Evolutionary conservation across 2,329 filamentous ascomycete genomes (phyloP), one percentile per base, ranked within the genome.

Genomic region (Cercospora beticola): DNA sequence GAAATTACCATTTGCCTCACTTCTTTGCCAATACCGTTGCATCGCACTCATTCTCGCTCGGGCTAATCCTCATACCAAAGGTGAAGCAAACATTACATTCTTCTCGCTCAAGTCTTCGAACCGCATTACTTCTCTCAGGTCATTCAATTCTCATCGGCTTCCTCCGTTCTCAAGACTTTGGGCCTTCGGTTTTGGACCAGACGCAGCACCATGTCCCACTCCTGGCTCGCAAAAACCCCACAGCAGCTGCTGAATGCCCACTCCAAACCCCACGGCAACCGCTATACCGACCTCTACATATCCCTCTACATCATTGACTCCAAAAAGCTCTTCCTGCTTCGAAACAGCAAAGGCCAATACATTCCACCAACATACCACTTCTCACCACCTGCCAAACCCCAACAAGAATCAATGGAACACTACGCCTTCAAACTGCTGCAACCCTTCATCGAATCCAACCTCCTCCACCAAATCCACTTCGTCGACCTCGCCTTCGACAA

Each of bases 401-500:
- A n/a, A n/a, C 56, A 58, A 33, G 28, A 58, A 21, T 3, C 56
- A 9, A 58, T 58, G 56, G 56, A 58, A 16, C 28, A 30, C 56
- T 33, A 58, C 56, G 28, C 56, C 18, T 58, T 58, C 28, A 58
- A 58, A 23, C 14, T 58, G 8, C 1, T 9, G 0, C 56, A 58
- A 58, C 56, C 56, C 4, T 58, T 58, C 56, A 58, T 58, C 28
- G 56, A 33, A 21, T 33, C 28, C 9, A 7, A 58, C 28, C 26
- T 33, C 56, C 56, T 58, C 28, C 56, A 58, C 16, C 56, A 58
- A 58, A 58, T 33, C 56, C 56, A 26, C 56, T 33, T 58, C 28
- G 28, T 58, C 28, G 56, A 58, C 28, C 56, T 58, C 28, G 56
- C 56, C 56, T 58, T 58, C 56, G 56, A 58, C 28, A 58, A 10